phyloP scores from a whole-genome alignment of 2,329 filamentous ascomycete species.

The Penicillium sp. region DNA sequence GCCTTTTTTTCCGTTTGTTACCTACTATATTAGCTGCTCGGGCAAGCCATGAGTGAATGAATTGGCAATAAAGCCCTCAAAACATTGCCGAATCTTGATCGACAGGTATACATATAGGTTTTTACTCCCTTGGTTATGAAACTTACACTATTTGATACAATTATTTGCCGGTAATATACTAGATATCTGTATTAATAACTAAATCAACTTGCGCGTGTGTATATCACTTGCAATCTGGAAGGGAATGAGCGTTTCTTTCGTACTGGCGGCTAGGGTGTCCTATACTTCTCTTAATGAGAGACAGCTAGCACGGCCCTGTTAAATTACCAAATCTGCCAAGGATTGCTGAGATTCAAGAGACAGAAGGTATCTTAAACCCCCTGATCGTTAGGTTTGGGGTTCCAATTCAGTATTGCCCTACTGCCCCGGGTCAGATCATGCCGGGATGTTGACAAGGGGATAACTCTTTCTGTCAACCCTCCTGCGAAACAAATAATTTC shows the following conservation, averaged over 20 bases:
- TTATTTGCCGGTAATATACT: neutral
- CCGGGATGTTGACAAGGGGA: neutral
- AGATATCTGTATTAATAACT: neutral
- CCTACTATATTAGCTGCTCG: too few relatives aligned
- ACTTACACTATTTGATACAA: neutral
- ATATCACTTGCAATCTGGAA: neutral
- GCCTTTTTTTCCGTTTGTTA: neutral
- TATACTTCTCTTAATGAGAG: too few relatives aligned
- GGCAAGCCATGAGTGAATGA: too few relatives aligned
- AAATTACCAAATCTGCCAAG: accelerated
- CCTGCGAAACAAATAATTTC: too few relatives aligned
- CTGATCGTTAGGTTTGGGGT: neutral
- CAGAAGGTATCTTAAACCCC: neutral
- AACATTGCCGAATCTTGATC: neutral
- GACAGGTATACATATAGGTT: neutral
- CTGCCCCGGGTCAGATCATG: neutral
- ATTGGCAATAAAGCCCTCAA: neutral
- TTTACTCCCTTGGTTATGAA: neutral
- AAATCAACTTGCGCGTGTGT: too few relatives aligned
- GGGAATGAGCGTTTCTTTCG: neutral
- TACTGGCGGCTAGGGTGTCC: neutral
- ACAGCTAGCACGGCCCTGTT: too few relatives aligned
- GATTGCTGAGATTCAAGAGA: neutral
- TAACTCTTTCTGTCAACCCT: neutral
- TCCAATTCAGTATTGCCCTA: neutral